Base-by-base conservation (phyloP, 768 basidiomycete species). In the Chalciporus pseudorubinellus region DNA sequence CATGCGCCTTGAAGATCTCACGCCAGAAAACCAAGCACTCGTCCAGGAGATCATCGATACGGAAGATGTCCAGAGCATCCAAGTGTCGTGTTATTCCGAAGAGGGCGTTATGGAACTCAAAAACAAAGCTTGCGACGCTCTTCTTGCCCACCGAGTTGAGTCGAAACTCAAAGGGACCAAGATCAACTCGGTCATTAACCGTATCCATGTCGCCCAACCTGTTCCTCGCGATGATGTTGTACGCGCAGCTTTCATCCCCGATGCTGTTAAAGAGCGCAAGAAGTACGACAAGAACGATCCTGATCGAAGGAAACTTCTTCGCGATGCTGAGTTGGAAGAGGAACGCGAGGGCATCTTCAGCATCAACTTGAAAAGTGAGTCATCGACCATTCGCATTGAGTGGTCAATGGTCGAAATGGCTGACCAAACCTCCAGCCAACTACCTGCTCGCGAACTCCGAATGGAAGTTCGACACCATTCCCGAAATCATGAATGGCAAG, bases 401-500 rank as follows among this genome's bases (percentile, higher is more conserved):
- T 22, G 48, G 46, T 26, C 2, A 26, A 26, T 16, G n/a, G n/a
- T 60, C 11, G 26, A 24, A 53, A 39, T 42, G 19, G 40, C 28
- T 50, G 45, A n/a, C n/a, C 36, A 22, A 22, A 4, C 55, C 40
- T 58, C 43, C 72, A 98, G 95, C 92, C 79, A 82, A 92, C 69
- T 98, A 97, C 72, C 51, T 97, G 22, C 83, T 99, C 52, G 78
- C 83, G 20, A 85, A 97, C 65, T 84, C 89, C 33, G 87, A 90
- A 39, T 99, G 97, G 97, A 99, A 97, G 75, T 77, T 83, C 74
- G 97, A 99, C 64, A 78, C 83, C 58, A 88, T 98, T n/a, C 97
- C 97, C n/a, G 97, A 99, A 69, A 91, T 99, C 64, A 85, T 92
- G 86, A 85, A 98, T 59, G 97, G 97, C 73, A 98, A 98, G 81